phyloP scores from a whole-genome alignment of 208 protist genomes.

The Leishmania amazonensis region DNA sequence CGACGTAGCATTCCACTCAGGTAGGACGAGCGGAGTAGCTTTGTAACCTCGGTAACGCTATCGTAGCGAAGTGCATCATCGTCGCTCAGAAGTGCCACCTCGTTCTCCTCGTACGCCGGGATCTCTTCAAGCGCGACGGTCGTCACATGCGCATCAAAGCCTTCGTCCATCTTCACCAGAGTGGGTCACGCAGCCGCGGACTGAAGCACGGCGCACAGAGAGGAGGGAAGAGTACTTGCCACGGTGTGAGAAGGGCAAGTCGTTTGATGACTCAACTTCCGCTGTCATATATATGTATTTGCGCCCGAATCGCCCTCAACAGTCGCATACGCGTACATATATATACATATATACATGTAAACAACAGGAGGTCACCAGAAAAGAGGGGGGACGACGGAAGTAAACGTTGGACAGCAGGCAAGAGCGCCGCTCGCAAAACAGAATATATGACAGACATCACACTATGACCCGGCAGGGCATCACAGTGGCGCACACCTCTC shows the following conservation, averaged over 20 bases:
- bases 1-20: conserved; percentile 75
- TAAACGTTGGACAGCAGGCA: neutral
- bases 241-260: neutral
- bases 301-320: neutral
- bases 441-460: neutral
- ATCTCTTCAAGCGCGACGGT: conserved; percentile 17
- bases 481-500: no score
- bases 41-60: conserved; percentile 82
- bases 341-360: no score
- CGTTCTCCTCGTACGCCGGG: conserved; percentile 19
- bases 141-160: conserved; percentile 61
- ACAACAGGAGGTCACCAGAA: neutral
- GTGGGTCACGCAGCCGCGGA: neutral
- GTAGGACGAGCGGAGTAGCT: conserved; percentile 76
- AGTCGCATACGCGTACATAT: neutral
- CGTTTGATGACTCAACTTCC: neutral
- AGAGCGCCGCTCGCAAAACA: neutral
- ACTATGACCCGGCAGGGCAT: neutral
- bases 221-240: neutral
- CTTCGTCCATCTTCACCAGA: conserved; percentile 44
- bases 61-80: conserved; percentile 83
- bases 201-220: neutral
- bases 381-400: neutral
- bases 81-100: conserved; percentile 54
- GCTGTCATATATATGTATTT: neutral